A percentile compares a stretch with the other conserved stretches of the same genome.
phyloP scores from a whole-genome alignment of 805 yeast species.

The Hanseniaspora hatyaiensis region DNA sequence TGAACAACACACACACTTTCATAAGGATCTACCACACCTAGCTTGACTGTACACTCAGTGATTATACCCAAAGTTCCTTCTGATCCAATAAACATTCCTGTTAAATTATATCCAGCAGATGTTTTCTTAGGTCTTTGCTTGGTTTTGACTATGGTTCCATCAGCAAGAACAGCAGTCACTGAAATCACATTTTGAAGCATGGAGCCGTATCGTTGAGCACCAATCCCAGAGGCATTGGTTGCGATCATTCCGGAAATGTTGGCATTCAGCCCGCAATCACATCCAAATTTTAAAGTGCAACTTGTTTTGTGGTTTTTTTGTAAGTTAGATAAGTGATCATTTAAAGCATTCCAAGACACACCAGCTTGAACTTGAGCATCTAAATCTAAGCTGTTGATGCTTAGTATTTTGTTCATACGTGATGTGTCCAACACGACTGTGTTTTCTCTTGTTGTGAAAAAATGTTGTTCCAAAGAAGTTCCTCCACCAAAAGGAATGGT shows the following conservation, averaged over 20 bases:
- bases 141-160: constrained; percentile 71
- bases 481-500: constrained; percentile 72
- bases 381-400: constrained; percentile 54
- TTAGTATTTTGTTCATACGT: constrained; percentile 47
- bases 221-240: constrained; percentile 73
- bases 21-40: constrained; percentile 48
- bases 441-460: constrained; percentile 51
- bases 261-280: constrained; percentile 87
- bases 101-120: constrained; percentile 72
- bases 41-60: constrained; percentile 56
- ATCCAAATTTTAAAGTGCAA: constrained; percentile 56
- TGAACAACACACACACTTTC: constrained; percentile 66
- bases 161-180: constrained; percentile 70
- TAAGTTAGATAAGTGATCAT: constrained; percentile 41
- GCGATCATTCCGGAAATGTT: constrained; percentile 76
- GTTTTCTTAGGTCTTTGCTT: constrained; percentile 67
- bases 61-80: constrained; percentile 73
- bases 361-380: constrained; percentile 75
- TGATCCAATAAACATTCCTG: constrained; percentile 65
- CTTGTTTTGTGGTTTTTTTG: constrained; percentile 13
- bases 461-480: constrained; percentile 74
- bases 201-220: constrained; percentile 71
- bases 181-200: constrained; percentile 76
- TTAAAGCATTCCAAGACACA: constrained; percentile 69
- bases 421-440: constrained; percentile 45